phyloP scores from a whole-genome alignment of 257 asterid species.

The Ehretia macrophylla region DNA sequence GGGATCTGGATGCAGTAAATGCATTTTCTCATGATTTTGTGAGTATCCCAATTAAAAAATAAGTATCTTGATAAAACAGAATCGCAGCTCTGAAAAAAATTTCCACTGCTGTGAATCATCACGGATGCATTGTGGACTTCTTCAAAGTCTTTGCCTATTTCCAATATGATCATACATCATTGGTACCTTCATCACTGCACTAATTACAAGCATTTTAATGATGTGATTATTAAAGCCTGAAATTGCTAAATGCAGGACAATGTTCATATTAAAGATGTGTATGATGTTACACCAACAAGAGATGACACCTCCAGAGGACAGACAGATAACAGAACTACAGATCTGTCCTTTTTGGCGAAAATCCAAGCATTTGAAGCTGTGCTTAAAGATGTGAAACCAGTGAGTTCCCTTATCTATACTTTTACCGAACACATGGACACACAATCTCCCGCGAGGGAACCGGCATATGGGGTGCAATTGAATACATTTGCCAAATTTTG shows the following conservation, averaged over 20 bases:
- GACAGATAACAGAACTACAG: not conserved
- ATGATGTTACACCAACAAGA: conserved; percentile 14
- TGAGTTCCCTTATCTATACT: conserved; percentile 14
- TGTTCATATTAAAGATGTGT: conserved; percentile 22
- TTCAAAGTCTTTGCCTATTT: no score
- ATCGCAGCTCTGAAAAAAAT: no score
- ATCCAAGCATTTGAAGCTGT: conserved; percentile 40
- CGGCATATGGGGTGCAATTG: not conserved
- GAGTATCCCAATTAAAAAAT: no score
- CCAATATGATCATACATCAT: no score
- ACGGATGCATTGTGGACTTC: no score
- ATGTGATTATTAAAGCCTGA: not conserved
- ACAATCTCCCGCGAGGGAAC: not conserved
- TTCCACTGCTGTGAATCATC: no score
- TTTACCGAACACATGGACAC: not conserved
- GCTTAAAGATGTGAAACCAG: conserved; percentile 41
- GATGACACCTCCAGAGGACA: not conserved
- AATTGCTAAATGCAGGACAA: conserved; percentile 25
- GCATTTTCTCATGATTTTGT: conserved; percentile 6
- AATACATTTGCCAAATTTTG: not conserved
- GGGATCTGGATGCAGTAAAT: conserved; percentile 12
- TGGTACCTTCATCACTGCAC: no score
- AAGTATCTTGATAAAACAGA: no score
- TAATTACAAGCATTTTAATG: no score
- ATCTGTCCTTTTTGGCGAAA: conserved; percentile 26